phyloP scores from a whole-genome alignment of 2,329 filamentous ascomycete genomes.

The Colletotrichum plurivorum region DNA sequence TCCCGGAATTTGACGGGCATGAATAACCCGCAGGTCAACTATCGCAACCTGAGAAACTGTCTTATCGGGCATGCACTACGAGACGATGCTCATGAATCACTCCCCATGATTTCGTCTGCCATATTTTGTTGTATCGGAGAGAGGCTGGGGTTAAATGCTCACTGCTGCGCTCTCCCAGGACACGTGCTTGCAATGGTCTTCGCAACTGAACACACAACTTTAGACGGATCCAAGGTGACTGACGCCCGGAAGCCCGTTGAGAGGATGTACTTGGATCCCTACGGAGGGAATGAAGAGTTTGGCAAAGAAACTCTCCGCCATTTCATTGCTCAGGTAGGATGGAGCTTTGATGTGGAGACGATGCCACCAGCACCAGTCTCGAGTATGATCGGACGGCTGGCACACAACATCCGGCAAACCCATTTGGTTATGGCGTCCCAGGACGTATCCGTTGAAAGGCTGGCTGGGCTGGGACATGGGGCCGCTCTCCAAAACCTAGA shows the following conservation, averaged over 20 bases:
- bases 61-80: constrained; percentile 87
- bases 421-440: constrained; percentile 52
- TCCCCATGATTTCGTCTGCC: constrained; percentile 88
- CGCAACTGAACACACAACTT: constrained; percentile 70
- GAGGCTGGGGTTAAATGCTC: constrained; percentile 81
- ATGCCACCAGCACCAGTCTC: constrained; percentile 75
- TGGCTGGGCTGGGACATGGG: constrained; percentile 43
- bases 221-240: constrained; percentile 66
- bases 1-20: constrained; percentile 79
- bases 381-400: constrained; percentile 81
- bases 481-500: constrained; percentile 70
- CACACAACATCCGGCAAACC: constrained; percentile 76
- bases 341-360: constrained; percentile 62
- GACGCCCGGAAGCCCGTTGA: constrained; percentile 45
- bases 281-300: constrained; percentile 78
- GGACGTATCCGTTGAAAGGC: constrained; percentile 37
- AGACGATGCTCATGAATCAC: constrained; percentile 79
- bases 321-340: constrained; percentile 67
- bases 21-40: constrained; percentile 74
- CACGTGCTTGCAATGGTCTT: constrained; percentile 88
- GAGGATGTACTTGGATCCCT: constrained; percentile 89
- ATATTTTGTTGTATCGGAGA: constrained; percentile 88
- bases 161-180: constrained; percentile 85
- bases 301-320: constrained; percentile 69
- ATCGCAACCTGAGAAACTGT: constrained; percentile 87